Evolutionary conservation across 306 rosid genomes (phyloP).

Genomic region (Cucurbita moschata): DNA sequence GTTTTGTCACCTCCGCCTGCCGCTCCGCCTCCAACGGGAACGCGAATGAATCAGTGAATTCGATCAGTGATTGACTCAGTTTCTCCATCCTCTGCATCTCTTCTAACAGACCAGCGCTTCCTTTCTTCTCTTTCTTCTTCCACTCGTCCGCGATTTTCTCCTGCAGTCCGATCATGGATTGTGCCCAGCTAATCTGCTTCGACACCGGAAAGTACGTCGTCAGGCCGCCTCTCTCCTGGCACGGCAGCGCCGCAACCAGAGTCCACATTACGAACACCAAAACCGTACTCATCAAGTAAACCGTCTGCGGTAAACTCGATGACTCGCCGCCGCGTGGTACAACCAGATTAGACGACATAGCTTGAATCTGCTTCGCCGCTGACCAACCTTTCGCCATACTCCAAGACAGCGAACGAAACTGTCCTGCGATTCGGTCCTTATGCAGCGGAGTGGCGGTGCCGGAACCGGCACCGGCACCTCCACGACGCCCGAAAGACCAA

Average conservation of each 20-base stretch:
- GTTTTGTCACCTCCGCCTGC: constrained; percentile 37
- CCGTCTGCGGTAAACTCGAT: constrained; percentile 35
- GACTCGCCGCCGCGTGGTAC: constrained; percentile 67
- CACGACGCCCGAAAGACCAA: constrained; percentile 68
- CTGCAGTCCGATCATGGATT: constrained; percentile 50
- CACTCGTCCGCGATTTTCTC: constrained; percentile 85
- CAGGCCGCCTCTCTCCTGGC: constrained; percentile 76
- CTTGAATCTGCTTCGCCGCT: constrained; percentile 65
- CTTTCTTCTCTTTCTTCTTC: constrained; percentile 94
- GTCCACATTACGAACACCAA: constrained; percentile 70
- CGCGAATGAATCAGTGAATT: constrained; percentile 51
- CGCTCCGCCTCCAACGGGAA: constrained; percentile 44
- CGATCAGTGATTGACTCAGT: constrained; percentile 35
- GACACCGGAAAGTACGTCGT: constrained; percentile 34
- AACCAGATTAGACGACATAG: constrained; percentile 44
- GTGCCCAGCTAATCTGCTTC: constrained; percentile 59
- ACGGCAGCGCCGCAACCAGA: constrained; percentile 63
- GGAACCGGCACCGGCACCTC: background rate
- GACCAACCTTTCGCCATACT: constrained; percentile 81
- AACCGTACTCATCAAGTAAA: constrained; percentile 53
- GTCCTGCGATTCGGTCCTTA: constrained; percentile 25
- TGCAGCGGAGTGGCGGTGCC: background rate
- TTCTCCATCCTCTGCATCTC: constrained; percentile 86
- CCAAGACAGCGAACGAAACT: constrained; percentile 39
- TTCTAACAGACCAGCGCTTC: constrained; percentile 46